phyloP scores from a whole-genome alignment of 352 stramenopile genomes.

The Halophytophthora polymorphica region DNA sequence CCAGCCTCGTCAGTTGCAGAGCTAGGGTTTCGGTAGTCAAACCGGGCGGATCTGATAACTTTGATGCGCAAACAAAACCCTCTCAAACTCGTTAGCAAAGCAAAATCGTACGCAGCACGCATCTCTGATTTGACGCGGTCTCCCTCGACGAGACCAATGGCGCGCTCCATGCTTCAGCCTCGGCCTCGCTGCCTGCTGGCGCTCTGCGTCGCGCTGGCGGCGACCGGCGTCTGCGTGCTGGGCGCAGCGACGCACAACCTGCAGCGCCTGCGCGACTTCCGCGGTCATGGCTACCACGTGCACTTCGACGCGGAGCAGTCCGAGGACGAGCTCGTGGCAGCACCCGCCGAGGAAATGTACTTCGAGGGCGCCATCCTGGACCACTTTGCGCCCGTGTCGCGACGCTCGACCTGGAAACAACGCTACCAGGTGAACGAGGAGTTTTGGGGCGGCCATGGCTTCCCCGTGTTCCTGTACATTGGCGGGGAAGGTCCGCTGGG shows the following conservation, averaged over 20 bases:
- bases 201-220: neutral
- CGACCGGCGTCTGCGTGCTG: conserved; percentile 4
- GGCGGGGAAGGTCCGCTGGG: conserved; percentile 69
- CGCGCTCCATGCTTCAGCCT: neutral
- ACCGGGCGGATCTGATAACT: neutral
- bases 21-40: neutral
- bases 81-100: conserved; percentile 21
- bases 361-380: conserved; percentile 63
- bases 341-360: conserved; percentile 51
- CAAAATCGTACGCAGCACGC: conserved; percentile 1
- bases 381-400: conserved; percentile 62
- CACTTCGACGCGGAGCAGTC: conserved; percentile 40
- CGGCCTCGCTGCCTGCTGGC: conserved; percentile 8
- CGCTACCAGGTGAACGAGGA: conserved; percentile 91
- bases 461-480: conserved; percentile 89
- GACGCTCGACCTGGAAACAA: conserved; percentile 75
- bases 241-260: conserved; percentile 28
- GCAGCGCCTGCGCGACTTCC: conserved; percentile 63
- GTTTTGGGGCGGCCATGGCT: conserved; percentile 71
- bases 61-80: conserved; percentile 2
- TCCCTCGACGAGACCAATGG: neutral
- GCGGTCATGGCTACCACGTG: conserved; percentile 64
- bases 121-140: no score
- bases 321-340: conserved; percentile 17
- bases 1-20: neutral